phyloP scores from a whole-genome alignment of 2,329 filamentous ascomycete genomes.

The Curvularia hawaiiensis region DNA sequence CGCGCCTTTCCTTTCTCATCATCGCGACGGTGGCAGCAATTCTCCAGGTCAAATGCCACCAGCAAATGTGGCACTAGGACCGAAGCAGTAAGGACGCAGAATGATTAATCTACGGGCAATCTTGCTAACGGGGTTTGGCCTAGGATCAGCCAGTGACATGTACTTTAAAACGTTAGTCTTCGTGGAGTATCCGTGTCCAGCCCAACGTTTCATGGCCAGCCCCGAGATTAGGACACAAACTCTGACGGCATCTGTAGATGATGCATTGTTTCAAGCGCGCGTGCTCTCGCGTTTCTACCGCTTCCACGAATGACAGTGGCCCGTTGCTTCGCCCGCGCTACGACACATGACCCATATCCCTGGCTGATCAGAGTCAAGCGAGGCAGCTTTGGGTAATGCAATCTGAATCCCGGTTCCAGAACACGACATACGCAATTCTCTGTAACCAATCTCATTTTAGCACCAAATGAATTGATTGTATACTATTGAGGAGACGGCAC shows the following conservation, averaged over 20 bases:
- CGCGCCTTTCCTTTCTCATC: constrained; percentile 14
- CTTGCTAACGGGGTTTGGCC: constrained; percentile 12
- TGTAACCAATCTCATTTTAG: constrained; percentile 16
- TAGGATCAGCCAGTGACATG: constrained; percentile 1
- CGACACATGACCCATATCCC: constrained; percentile 16
- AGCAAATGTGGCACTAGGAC: constrained; percentile 16
- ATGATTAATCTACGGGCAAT: constrained; percentile 23
- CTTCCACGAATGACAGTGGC: constrained; percentile 23
- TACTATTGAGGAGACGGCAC: constrained; percentile 23
- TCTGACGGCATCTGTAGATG: not conserved
- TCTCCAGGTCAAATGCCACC: constrained; percentile 16
- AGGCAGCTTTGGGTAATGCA: constrained; percentile 22
- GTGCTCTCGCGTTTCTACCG: constrained; percentile 5
- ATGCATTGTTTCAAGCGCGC: constrained; percentile 2
- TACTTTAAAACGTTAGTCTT: constrained; percentile 2
- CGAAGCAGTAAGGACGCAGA: constrained; percentile 12
- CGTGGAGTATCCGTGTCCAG: not conserved
- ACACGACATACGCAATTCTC: constrained; percentile 16
- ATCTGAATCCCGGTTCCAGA: constrained; percentile 22
- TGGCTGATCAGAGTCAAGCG: constrained; percentile 3
- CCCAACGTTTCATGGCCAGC: constrained; percentile 3
- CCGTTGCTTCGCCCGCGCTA: constrained; percentile 22
- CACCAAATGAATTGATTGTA: constrained; percentile 18
- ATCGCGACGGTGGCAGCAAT: constrained; percentile 11
- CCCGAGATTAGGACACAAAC: constrained; percentile 6